Evolutionary conservation across 225 moss, liverwort and hornwort genomes (phyloP).

Genomic region (Asterella californica): DNA sequence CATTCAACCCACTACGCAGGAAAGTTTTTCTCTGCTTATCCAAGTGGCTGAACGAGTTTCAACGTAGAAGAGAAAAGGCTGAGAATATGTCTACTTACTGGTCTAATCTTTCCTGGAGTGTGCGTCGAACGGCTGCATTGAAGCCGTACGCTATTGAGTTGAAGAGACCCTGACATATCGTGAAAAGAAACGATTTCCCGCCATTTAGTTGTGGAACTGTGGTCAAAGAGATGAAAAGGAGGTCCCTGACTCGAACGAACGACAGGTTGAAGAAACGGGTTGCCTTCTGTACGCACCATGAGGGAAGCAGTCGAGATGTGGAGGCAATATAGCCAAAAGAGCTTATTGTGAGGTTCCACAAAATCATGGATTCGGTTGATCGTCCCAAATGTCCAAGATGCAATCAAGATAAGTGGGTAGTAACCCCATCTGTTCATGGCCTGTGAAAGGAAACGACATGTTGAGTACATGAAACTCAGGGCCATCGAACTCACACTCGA

Average conservation of each 20-base stretch:
- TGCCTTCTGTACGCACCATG: constrained; percentile 38
- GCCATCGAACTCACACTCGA: neutral
- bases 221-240: neutral
- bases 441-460: constrained; percentile 28
- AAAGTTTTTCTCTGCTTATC: neutral
- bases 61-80: neutral
- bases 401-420: constrained; percentile 66
- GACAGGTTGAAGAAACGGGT: neutral
- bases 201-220: neutral
- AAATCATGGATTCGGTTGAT: constrained; percentile 66
- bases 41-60: neutral
- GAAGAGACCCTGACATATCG: constrained; percentile 52
- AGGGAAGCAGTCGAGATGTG: constrained; percentile 62
- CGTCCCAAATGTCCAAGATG: constrained; percentile 64
- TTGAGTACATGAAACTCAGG: neutral
- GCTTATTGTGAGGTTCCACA: constrained; percentile 51
- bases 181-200: neutral
- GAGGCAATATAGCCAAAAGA: constrained; percentile 68
- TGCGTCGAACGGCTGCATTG: constrained; percentile 61
- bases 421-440: constrained; percentile 79
- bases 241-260: neutral
- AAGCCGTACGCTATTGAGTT: constrained; percentile 70
- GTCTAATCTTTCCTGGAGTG: constrained; percentile 58
- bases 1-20: neutral
- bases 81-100: constrained; percentile 31